Conservation (phyloP, 129 eudicot species). For the Solidago caesia region DNA sequence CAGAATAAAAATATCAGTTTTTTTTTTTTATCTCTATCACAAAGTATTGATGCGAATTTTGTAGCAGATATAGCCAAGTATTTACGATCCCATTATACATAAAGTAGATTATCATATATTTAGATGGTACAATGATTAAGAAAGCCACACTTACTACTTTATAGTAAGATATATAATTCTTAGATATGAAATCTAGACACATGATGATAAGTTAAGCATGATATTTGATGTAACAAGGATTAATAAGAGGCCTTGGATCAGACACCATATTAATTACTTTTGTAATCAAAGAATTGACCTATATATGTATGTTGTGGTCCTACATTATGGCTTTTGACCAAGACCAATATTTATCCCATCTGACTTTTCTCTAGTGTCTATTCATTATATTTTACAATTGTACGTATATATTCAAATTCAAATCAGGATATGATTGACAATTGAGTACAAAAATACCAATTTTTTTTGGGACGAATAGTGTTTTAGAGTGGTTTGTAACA, state of each 20-base stretch:
- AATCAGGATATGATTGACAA: conserved; percentile 31
- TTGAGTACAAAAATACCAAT: conserved; percentile 8
- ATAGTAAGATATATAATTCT: background rate
- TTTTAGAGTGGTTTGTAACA: no score
- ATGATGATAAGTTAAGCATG: conserved; percentile 20
- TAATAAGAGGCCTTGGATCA: conserved; percentile 27
- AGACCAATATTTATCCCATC: conserved; percentile 13
- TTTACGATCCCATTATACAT: no score
- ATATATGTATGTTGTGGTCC: conserved; percentile 15
- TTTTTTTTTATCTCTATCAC: no score
- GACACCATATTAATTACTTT: conserved; percentile 22
- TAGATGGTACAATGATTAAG: no score
- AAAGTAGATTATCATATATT: no score
- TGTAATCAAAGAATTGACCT: conserved; percentile 26
- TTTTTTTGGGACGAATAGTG: no score
- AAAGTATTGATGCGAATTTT: no score
- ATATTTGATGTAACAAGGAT: conserved; percentile 12
- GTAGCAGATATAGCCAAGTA: no score
- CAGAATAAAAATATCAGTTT: no score
- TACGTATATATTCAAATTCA: background rate
- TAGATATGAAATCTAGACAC: conserved; percentile 15
- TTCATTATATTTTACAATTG: conserved; percentile 3
- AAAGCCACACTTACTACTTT: background rate
- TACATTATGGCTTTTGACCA: conserved; percentile 31
- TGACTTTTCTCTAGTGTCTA: conserved; percentile 19